These are phyloP conservation scores for Solanum virginianum DNA, from an alignment of 257 asterid genomes.

Conservation along the genomic window DNA sequence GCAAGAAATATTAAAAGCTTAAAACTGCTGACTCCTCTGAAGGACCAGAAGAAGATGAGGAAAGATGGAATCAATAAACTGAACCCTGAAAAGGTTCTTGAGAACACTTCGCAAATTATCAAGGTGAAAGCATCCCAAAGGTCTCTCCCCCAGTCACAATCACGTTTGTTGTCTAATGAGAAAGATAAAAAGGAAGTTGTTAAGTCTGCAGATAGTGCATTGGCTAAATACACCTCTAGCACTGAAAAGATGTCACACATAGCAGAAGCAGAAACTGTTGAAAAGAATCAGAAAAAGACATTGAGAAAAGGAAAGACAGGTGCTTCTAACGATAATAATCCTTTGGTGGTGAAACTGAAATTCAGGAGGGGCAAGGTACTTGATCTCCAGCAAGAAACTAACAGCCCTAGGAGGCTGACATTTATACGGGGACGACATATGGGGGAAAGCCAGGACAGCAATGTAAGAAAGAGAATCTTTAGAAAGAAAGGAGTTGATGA, in stretches of 20 bases:
- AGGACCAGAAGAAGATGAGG: slow-evolving; percentile 18
- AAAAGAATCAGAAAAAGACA: slow-evolving; percentile 14
- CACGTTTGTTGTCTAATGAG: slow-evolving; percentile 20
- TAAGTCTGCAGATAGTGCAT: neutral
- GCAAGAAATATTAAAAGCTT: slow-evolving; percentile 20
- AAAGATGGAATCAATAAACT: slow-evolving; percentile 12
- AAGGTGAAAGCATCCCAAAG: slow-evolving; percentile 14
- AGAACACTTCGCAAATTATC: slow-evolving; percentile 46
- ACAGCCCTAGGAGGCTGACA: slow-evolving; percentile 43
- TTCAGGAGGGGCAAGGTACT: slow-evolving; percentile 65
- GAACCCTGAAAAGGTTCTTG: slow-evolving; percentile 23
- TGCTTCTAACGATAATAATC: slow-evolving; percentile 21
- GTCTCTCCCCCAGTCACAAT: slow-evolving; percentile 14
- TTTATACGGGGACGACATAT: slow-evolving; percentile 37
- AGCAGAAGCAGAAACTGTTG: slow-evolving; percentile 11
- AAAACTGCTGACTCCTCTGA: slow-evolving; percentile 18
- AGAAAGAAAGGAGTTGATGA: slow-evolving; percentile 26
- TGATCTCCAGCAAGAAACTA: slow-evolving; percentile 45
- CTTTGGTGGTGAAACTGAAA: slow-evolving; percentile 39
- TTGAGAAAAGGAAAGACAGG: slow-evolving; percentile 17
- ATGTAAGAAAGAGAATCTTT: slow-evolving; percentile 19
- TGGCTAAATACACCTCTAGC: slow-evolving; percentile 1
- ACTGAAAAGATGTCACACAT: neutral
- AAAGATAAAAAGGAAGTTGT: neutral
- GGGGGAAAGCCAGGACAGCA: slow-evolving; percentile 22